Evolutionary conservation across 2,329 filamentous ascomycete genomes (phyloP).

Genomic region (Penicillium sp.): DNA sequence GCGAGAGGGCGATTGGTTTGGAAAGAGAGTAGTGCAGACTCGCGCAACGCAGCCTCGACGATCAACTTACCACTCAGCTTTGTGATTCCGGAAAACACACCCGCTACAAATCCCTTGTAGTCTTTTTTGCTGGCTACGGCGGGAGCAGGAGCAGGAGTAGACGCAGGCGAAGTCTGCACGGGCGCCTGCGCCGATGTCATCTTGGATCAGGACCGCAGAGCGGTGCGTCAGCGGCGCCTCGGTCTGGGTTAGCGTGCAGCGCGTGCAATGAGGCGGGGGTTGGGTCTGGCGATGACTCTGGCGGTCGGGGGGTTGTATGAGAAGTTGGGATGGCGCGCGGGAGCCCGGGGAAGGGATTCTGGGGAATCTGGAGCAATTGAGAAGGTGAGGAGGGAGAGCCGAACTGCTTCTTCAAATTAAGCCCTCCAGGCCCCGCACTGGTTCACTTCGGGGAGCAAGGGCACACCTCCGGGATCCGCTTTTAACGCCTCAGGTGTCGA

Average conservation of each 20-base stretch:
- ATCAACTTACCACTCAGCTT: slow-evolving; percentile 74
- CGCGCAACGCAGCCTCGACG: background rate
- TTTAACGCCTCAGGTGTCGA: slow-evolving; percentile 3
- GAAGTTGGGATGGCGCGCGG: background rate
- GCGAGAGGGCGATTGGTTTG: background rate
- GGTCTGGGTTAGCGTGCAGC: background rate
- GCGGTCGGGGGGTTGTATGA: background rate
- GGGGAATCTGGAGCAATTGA: slow-evolving; percentile 9
- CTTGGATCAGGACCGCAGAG: background rate
- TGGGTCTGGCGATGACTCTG: background rate
- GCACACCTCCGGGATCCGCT: slow-evolving; percentile 21
- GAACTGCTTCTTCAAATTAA: slow-evolving; percentile 14
- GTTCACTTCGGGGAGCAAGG: slow-evolving; percentile 24
- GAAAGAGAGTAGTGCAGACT: background rate
- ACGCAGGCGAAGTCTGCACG: slow-evolving; percentile 10
- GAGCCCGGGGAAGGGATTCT: background rate
- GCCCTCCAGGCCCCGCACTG: slow-evolving; percentile 19
- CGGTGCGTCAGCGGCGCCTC: slow-evolving; percentile 16
- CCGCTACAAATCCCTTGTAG: slow-evolving; percentile 96
- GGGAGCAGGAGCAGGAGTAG: slow-evolving; percentile 19
- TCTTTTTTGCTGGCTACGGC: slow-evolving; percentile 48
- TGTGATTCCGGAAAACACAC: slow-evolving; percentile 91
- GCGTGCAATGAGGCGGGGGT: background rate
- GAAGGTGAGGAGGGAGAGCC: slow-evolving; percentile 11
- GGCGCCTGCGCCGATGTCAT: slow-evolving; percentile 32